Evolutionary conservation across 495 filamentous ascomycete genomes (phyloP).

Genomic region (Aspergillus hancockii): DNA sequence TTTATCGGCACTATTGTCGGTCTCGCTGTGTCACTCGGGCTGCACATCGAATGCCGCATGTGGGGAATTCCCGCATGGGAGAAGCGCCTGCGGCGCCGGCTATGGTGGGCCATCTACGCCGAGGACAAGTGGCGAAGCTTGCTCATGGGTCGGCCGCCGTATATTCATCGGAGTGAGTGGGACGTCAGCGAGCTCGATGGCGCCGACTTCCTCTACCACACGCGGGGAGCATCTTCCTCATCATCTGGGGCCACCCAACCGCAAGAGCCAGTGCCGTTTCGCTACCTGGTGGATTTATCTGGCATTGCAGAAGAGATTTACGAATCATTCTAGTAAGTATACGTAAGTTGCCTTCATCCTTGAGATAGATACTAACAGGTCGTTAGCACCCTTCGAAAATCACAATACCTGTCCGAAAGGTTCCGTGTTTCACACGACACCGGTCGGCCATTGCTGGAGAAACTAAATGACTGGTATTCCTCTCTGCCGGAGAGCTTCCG

Average conservation of each 20-base stretch:
- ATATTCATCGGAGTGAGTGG: conserved; percentile 78
- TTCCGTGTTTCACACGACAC: conserved; percentile 32
- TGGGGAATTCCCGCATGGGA: conserved; percentile 92
- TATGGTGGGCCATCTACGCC: conserved; percentile 91
- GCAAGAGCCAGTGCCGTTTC: conserved; percentile 27
- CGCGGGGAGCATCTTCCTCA: conserved; percentile 26
- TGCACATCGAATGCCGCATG: conserved; percentile 82
- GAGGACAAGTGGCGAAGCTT: conserved; percentile 92
- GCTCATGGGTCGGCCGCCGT: conserved; percentile 82
- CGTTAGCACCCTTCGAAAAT: conserved; percentile 32
- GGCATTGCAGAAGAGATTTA: conserved; percentile 36
- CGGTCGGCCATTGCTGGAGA: conserved; percentile 27
- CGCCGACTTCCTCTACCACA: conserved; percentile 60
- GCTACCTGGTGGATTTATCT: conserved; percentile 29
- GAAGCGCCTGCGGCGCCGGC: conserved; percentile 74
- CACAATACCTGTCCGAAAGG: conserved; percentile 32
- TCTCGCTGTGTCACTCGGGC: conserved; percentile 55
- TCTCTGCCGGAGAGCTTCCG: conserved; percentile 31
- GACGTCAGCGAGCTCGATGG: conserved; percentile 68
- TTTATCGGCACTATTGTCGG: conserved; percentile 38
- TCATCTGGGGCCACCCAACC: conserved; percentile 7
- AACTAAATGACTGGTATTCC: conserved; percentile 35
- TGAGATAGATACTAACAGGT: not conserved
- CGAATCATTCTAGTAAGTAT: conserved; percentile 34
- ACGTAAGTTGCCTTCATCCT: not conserved